Evolutionary conservation across 257 asterid genomes (phyloP).

Genomic region (Gynochthodes officinalis): DNA sequence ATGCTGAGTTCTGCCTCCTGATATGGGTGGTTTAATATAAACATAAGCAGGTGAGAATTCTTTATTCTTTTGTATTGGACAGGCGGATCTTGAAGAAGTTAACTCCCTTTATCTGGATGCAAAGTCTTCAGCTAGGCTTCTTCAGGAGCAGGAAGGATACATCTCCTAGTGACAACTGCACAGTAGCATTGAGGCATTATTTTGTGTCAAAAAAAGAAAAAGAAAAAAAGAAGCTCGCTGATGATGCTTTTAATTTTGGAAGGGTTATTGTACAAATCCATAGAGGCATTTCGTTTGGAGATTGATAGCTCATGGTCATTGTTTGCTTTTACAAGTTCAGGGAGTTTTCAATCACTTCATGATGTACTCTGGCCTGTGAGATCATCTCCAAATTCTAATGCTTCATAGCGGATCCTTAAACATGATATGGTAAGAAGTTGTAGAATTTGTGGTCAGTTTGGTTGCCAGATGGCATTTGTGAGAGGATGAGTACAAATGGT

Average conservation of each 20-base stretch:
- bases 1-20: neutral
- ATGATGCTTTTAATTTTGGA: neutral
- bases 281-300: neutral
- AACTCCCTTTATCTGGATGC: slow-evolving; percentile 74
- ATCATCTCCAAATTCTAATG: neutral
- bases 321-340: neutral
- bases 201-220: neutral
- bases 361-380: neutral
- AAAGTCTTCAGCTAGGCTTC: slow-evolving; percentile 81
- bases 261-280: neutral
- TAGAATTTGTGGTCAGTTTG: neutral
- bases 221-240: neutral
- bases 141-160: slow-evolving; percentile 95
- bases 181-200: neutral
- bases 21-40: neutral
- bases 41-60: neutral
- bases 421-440: neutral
- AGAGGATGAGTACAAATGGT: neutral
- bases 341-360: neutral
- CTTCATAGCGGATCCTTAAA: too few relatives aligned
- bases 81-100: slow-evolving; percentile 96
- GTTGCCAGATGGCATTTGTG: neutral
- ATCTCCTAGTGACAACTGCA: slow-evolving; percentile 40
- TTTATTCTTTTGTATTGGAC: slow-evolving; percentile 12
- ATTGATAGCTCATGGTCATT: neutral